These are phyloP conservation scores for Cladophialophora carrionii DNA, from an alignment of 2,329 filamentous ascomycete genomes.

Conservation along the genomic window DNA sequence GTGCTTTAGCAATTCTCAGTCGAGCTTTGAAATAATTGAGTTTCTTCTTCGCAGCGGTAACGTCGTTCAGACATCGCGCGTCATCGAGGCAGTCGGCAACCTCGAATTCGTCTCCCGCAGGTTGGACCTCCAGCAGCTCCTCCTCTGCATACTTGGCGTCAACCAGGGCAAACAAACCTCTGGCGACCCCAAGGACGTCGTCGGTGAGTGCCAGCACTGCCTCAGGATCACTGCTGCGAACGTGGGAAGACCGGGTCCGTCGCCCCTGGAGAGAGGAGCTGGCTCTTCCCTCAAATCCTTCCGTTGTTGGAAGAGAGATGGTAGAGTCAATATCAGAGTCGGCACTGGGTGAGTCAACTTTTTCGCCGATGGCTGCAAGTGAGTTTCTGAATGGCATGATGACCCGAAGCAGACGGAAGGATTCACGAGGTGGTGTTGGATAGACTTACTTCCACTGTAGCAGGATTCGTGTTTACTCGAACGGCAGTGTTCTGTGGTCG, in stretches of 20 bases:
- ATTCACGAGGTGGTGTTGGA: neutral
- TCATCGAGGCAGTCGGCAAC: neutral
- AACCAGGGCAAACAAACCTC: neutral
- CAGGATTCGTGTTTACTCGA: neutral
- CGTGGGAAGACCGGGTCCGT: neutral
- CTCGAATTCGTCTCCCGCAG: neutral
- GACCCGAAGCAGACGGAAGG: neutral
- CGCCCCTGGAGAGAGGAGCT: neutral
- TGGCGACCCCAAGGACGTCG: neutral
- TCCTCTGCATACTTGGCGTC: neutral
- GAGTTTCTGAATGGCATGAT: neutral
- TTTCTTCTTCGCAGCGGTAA: neutral
- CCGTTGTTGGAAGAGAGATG: neutral
- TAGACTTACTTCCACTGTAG: neutral
- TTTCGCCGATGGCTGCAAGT: neutral
- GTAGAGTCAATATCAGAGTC: neutral
- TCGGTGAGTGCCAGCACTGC: neutral
- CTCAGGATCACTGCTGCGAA: neutral
- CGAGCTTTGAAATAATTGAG: neutral
- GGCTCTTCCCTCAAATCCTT: neutral
- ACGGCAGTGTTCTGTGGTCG: neutral
- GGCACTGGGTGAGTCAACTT: neutral
- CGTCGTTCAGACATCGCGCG: neutral
- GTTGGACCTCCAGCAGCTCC: neutral
- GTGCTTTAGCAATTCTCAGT: conserved; percentile 4